Evolutionary conservation across 805 yeast species (phyloP).

Genomic region (Starmera amethionina): DNA sequence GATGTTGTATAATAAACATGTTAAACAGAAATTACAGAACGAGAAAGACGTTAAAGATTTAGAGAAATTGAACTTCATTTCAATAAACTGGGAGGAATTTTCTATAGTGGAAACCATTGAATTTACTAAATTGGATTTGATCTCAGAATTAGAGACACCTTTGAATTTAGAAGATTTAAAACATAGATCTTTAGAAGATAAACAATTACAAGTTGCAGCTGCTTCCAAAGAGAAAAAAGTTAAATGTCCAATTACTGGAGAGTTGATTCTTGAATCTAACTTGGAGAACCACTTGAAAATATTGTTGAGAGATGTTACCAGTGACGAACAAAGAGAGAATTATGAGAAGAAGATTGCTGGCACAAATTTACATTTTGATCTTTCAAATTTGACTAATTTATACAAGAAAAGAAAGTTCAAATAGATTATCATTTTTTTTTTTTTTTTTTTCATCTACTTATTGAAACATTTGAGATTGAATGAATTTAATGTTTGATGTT

Average conservation of each 20-base stretch:
- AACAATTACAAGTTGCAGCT: background rate
- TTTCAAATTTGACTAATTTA: too few species aligned
- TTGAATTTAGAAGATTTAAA: conserved; percentile 48
- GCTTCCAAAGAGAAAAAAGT: conserved; percentile 27
- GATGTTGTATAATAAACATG: conserved; percentile 40
- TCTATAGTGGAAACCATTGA: conserved; percentile 57
- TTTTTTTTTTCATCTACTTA: too few species aligned
- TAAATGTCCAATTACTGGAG: conserved; percentile 73
- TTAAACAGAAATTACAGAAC: conserved; percentile 26
- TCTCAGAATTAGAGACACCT: conserved; percentile 43
- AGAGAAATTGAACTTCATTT: conserved; percentile 47
- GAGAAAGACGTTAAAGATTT: conserved; percentile 24
- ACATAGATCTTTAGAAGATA: conserved; percentile 39
- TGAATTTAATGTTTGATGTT: too few species aligned
- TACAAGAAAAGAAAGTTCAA: too few species aligned
- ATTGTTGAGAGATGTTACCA: conserved; percentile 67
- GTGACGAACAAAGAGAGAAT: conserved; percentile 52
- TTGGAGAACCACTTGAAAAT: conserved; percentile 65
- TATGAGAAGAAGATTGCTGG: conserved; percentile 47
- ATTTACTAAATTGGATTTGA: conserved; percentile 52
- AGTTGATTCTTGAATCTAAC: conserved; percentile 55
- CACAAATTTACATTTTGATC: conserved; percentile 21
- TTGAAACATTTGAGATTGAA: too few species aligned
- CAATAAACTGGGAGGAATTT: conserved; percentile 86
- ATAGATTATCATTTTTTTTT: too few species aligned